Evolutionary conservation across 768 basidiomycete species (phyloP).

Genomic region (Suillus occidentalis): DNA sequence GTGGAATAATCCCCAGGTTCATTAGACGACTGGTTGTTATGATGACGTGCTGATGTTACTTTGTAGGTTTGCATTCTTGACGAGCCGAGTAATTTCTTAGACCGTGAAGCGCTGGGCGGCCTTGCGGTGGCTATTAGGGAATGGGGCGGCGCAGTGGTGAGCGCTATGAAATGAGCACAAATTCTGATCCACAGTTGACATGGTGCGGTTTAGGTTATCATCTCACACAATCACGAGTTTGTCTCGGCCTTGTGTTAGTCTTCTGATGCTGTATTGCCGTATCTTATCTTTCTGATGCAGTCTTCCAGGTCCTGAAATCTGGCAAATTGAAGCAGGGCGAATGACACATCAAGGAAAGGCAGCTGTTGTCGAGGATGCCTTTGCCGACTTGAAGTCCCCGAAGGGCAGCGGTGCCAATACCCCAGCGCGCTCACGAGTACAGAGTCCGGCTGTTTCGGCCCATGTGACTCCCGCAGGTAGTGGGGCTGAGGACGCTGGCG

Average conservation of each 20-base stretch:
- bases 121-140: constrained; percentile 93
- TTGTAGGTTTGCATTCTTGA: constrained; percentile 72
- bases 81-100: constrained; percentile 96
- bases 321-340: constrained; percentile 86
- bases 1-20: constrained; percentile 93
- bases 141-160: constrained; percentile 89
- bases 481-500: constrained; percentile 64
- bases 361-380: constrained; percentile 81
- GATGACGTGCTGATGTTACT: constrained; percentile 9
- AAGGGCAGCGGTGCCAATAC: constrained; percentile 74
- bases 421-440: constrained; percentile 65
- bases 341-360: constrained; percentile 88
- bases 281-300: constrained; percentile 18
- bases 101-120: constrained; percentile 93
- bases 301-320: constrained; percentile 80
- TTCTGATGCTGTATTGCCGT: constrained; percentile 12
- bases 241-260: constrained; percentile 76
- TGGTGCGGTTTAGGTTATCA: constrained; percentile 66
- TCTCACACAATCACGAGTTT: constrained; percentile 93
- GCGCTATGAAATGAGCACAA: constrained; percentile 24
- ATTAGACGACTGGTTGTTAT: constrained; percentile 15
- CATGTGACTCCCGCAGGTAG: constrained; percentile 76
- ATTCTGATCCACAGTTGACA: constrained; percentile 17
- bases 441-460: constrained; percentile 69
- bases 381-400: constrained; percentile 67